Percentiles rank a stretch among this genome's conserved stretches.
These are phyloP conservation scores for Penicillium psychrosexuale DNA, from an alignment of 2,329 filamentous ascomycete genomes.

Conservation along the genomic window DNA sequence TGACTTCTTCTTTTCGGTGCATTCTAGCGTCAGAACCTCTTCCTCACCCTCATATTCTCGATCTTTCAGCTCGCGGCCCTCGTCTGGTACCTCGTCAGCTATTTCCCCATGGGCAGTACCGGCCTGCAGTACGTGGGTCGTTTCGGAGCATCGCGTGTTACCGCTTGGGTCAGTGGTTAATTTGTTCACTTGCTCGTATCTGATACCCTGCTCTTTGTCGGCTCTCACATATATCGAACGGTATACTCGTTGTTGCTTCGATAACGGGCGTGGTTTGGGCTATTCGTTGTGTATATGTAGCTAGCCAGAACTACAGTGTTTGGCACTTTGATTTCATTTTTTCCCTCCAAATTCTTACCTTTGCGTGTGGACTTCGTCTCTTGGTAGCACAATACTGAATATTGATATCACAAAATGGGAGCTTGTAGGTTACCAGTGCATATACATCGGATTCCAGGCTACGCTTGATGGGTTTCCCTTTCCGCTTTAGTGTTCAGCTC, in stretches of 20 bases:
- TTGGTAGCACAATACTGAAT: background rate
- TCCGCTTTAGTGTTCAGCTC: background rate
- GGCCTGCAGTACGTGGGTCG: constrained; percentile 81
- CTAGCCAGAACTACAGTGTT: background rate
- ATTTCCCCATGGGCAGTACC: constrained; percentile 94
- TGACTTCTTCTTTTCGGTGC: constrained; percentile 19
- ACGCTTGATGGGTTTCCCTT: background rate
- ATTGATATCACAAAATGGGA: background rate
- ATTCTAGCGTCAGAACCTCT: constrained; percentile 70
- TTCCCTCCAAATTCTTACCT: background rate
- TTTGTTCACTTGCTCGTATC: background rate
- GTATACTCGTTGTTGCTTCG: background rate
- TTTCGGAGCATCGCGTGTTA: constrained; percentile 79
- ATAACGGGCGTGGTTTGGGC: background rate
- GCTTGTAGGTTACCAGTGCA: background rate
- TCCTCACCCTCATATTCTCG: constrained; percentile 80
- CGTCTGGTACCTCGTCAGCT: constrained; percentile 91
- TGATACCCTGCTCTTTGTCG: background rate
- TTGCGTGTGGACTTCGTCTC: too few relatives aligned
- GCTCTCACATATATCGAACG: background rate
- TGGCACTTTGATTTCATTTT: background rate
- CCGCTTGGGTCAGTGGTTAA: constrained; percentile 81
- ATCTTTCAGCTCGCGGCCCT: constrained; percentile 80
- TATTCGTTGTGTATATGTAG: background rate
- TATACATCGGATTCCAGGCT: background rate